A percentile compares a stretch with the other conserved stretches of the same genome.
phyloP scores from a whole-genome alignment of 1,139 yeast species.

The Debaryomyces subglobosus region DNA sequence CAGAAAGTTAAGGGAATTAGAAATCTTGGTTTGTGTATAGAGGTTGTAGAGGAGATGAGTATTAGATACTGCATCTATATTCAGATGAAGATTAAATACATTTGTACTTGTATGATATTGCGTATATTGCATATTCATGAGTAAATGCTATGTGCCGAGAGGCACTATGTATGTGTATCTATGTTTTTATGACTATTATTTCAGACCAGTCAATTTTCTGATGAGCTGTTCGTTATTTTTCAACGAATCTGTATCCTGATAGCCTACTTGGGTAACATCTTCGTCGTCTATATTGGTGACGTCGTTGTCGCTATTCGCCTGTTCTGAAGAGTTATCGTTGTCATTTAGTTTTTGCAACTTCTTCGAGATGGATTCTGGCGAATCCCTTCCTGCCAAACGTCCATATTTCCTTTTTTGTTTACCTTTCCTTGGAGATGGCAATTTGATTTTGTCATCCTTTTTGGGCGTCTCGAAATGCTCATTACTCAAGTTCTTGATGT shows the following conservation, averaged over 20 bases:
- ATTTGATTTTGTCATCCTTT: slow-evolving; percentile 19
- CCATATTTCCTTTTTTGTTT: slow-evolving; percentile 40
- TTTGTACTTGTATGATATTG: not conserved
- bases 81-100: no score
- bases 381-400: slow-evolving; percentile 29
- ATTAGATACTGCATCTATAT: no score
- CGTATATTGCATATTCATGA: not conserved
- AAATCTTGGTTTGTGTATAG: no score
- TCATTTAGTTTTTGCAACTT: slow-evolving; percentile 16
- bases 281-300: slow-evolving; percentile 26
- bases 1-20: no score
- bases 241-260: slow-evolving; percentile 33
- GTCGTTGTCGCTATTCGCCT: slow-evolving; percentile 19
- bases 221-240: slow-evolving; percentile 29
- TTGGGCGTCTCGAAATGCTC: slow-evolving; percentile 2
- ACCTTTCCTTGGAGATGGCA: slow-evolving; percentile 46
- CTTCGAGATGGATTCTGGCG: slow-evolving; percentile 19
- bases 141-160: not conserved
- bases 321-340: slow-evolving; percentile 8
- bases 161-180: not conserved
- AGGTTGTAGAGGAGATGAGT: no score
- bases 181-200: not conserved
- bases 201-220: slow-evolving; percentile 25
- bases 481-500: slow-evolving; percentile 23
- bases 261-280: slow-evolving; percentile 34